Evolutionary conservation across 78 protist species (phyloP).

Genomic region (Dictyostelium brefeldianum): DNA sequence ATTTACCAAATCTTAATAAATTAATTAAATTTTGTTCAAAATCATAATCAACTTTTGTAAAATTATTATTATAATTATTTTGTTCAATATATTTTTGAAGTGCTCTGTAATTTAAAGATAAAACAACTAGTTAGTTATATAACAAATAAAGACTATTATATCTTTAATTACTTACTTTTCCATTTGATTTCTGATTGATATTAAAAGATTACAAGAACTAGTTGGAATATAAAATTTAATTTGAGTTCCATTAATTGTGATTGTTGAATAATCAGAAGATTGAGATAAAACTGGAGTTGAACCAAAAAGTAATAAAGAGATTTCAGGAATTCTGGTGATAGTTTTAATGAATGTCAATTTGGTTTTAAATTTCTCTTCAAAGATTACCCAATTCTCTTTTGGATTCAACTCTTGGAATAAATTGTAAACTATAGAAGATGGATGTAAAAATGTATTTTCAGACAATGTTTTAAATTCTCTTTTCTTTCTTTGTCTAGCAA

Average conservation of each 20-base stretch:
- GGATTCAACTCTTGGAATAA: conserved; percentile 19
- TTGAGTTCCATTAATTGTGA: conserved; percentile 13
- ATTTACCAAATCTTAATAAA: neutral
- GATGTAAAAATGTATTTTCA: conserved; percentile 40
- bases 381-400: conserved; percentile 20
- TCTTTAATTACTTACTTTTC: conserved; percentile 5
- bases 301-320: conserved; percentile 24
- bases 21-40: neutral
- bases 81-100: conserved; percentile 16
- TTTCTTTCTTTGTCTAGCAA: conserved; percentile 52
- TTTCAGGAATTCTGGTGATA: conserved; percentile 4
- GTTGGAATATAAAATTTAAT: conserved; percentile 28
- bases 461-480: conserved; percentile 20
- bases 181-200: conserved; percentile 13
- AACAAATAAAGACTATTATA: neutral
- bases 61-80: neutral
- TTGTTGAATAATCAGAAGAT: neutral
- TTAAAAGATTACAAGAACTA: neutral
- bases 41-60: conserved; percentile 14
- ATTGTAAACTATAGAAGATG: conserved; percentile 22
- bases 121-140: neutral
- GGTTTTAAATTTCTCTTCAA: conserved; percentile 48
- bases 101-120: neutral
- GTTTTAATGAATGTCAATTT: conserved; percentile 28
- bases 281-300: neutral